Evolutionary conservation across 2,329 filamentous ascomycete species (phyloP).

Genomic region (Monosporascus sp.): DNA sequence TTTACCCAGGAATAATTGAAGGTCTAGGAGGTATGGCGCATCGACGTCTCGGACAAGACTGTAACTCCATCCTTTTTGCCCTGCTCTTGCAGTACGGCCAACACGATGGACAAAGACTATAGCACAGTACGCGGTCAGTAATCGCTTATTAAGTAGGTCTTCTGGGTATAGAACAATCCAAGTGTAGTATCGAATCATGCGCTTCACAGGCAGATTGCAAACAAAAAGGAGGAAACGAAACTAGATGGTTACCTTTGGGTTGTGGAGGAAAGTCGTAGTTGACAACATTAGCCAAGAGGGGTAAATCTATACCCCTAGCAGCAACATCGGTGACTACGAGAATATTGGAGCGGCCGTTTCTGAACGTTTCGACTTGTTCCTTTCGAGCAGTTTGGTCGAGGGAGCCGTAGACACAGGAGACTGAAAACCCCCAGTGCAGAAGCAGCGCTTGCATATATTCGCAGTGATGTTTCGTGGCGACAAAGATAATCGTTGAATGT

Average conservation of each 20-base stretch:
- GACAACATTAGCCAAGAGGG: constrained; percentile 91
- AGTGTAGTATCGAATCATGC: not conserved
- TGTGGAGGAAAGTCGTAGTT: constrained; percentile 98
- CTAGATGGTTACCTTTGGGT: constrained; percentile 57
- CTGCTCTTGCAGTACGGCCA: constrained; percentile 90
- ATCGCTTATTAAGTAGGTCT: no score
- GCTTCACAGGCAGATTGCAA: no score
- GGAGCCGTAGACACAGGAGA: constrained; percentile 91
- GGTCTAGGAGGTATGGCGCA: constrained; percentile 83
- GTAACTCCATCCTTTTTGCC: constrained; percentile 89
- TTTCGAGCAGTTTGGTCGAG: constrained; percentile 91
- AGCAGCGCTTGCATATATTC: constrained; percentile 86
- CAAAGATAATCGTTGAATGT: constrained; percentile 92
- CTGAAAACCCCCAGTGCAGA: constrained; percentile 74
- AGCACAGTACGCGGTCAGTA: no score
- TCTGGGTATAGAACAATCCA: not conserved
- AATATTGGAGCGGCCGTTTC: constrained; percentile 78
- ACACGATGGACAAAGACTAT: constrained; percentile 88
- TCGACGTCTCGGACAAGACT: constrained; percentile 85
- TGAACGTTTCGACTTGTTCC: constrained; percentile 86
- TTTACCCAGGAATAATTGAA: constrained; percentile 91
- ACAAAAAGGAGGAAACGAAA: not conserved
- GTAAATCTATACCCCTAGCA: constrained; percentile 95
- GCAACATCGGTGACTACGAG: constrained; percentile 95
- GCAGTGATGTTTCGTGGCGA: constrained; percentile 94